Evolutionary conservation across 2,329 filamentous ascomycete species (phyloP), one percentile per base, ranked within the genome.

Genomic region (Aspergillus neotritici): DNA sequence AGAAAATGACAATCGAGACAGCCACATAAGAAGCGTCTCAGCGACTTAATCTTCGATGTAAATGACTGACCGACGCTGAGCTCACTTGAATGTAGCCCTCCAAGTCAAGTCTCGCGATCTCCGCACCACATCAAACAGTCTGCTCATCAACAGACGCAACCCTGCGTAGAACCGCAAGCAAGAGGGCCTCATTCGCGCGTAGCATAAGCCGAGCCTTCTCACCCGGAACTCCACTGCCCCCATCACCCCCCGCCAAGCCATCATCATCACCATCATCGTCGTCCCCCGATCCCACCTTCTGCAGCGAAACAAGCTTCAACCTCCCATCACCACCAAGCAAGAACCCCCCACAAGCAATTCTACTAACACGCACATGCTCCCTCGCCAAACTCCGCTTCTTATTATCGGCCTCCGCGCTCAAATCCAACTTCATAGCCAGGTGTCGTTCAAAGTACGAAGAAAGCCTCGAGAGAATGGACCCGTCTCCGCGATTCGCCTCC

Each of bases 341-440:
- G 49, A 70, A 69, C 14, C 60, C 63, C 12, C 61, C 62, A 43
- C 65, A 69, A 1, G 65, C 60, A 40, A 68, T 50, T 36, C 65
- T 67, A 8, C 61, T 61, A 5, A 70, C 47, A 3, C 64, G 58
- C 10, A 66, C 52, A 50, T 66, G 55, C 16, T 61, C 50, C 3
- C 47, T 52, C 8, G 53, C 46, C 15, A 40, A 21, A 1, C 25
- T 15, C 16, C 42, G 25, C 3, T 45, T 29, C 3, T 37, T 37
- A 3, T 47, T 37, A 3, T 47, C 47, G 1, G 46, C 49, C 8
- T 47, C 53, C 38, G 54, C 50, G 21, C 21, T 25, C 15, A 69
- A 38, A 41, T 68, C 58, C 17, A 69, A 41, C 16, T 63, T 58
- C 64, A 70, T 65, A 4, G 67, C 67, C 33, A 70, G 55, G 52